Evolutionary conservation across 495 filamentous ascomycete species (phyloP).

Genomic region (Hypoxylon subgilvum): DNA sequence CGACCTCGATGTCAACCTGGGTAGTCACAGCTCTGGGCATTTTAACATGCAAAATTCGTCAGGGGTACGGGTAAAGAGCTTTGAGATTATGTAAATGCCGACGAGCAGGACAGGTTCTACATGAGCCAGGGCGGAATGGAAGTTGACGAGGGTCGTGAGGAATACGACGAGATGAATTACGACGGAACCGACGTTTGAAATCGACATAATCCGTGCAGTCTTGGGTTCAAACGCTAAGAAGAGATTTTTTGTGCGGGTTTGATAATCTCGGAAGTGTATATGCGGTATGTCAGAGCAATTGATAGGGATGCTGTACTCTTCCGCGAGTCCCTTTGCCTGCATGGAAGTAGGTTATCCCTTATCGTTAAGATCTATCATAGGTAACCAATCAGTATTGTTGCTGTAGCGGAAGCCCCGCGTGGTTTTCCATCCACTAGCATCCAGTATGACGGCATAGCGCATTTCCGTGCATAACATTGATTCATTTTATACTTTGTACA

Average conservation of each 20-base stretch:
- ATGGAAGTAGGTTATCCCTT: too few relatives aligned
- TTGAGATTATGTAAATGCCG: constrained; percentile 41
- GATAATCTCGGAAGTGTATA: too few relatives aligned
- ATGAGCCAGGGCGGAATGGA: constrained; percentile 44
- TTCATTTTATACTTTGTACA: not conserved
- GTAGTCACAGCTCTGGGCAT: constrained; percentile 33
- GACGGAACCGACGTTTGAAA: constrained; percentile 48
- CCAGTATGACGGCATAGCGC: constrained; percentile 31
- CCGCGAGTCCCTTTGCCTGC: too few relatives aligned
- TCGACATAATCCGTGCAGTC: constrained; percentile 44
- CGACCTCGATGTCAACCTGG: constrained; percentile 23
- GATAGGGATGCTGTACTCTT: too few relatives aligned
- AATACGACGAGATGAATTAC: constrained; percentile 48
- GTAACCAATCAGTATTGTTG: too few relatives aligned
- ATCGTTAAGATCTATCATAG: too few relatives aligned
- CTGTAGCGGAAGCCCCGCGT: too few relatives aligned
- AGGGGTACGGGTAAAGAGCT: constrained; percentile 38
- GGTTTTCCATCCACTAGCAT: not conserved
- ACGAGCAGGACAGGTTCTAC: constrained; percentile 43
- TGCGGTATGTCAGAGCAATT: too few relatives aligned
- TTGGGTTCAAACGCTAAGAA: constrained; percentile 12
- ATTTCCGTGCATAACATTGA: constrained; percentile 3
- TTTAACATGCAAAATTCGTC: constrained; percentile 40
- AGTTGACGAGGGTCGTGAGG: constrained; percentile 49
- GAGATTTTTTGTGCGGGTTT: too few relatives aligned